Evolutionary conservation across 306 rosid genomes (phyloP).

Genomic region (Bauhinia variegata): DNA sequence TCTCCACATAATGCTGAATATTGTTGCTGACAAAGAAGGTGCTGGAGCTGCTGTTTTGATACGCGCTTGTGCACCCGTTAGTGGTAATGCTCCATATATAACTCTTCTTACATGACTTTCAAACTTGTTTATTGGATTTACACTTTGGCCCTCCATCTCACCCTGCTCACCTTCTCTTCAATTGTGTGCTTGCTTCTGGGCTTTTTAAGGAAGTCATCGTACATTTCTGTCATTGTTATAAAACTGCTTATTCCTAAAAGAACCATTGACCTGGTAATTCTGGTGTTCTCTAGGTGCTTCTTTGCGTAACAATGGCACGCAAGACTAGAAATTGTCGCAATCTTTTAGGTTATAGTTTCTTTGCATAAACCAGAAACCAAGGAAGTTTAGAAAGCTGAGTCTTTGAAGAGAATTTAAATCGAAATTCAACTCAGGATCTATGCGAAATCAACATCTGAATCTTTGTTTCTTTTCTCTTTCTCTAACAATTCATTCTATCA

Average conservation of each 20-base stretch:
- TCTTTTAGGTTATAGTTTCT: constrained; percentile 5
- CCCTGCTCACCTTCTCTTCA: neutral
- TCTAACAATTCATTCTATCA: constrained; percentile 2
- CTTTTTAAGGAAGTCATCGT: neutral
- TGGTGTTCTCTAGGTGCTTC: neutral
- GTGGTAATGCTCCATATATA: constrained; percentile 57
- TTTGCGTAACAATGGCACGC: neutral
- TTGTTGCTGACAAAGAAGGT: constrained; percentile 93
- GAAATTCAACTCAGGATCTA: neutral
- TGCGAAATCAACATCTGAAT: neutral
- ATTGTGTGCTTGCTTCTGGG: neutral
- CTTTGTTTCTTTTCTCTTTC: neutral
- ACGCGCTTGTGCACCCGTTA: constrained; percentile 90
- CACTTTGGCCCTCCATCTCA: neutral
- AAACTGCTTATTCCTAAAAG: neutral
- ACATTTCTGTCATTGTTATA: neutral
- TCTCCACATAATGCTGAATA: constrained; percentile 74
- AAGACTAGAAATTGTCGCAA: constrained; percentile 3
- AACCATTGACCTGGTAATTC: neutral
- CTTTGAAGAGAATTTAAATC: neutral
- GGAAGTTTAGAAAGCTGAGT: constrained; percentile 1
- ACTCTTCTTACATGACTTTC: neutral
- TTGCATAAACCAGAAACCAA: neutral
- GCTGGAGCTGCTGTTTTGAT: constrained; percentile 85
- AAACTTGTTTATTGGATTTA: neutral